Evolutionary conservation across 441 rosid species (phyloP).

Genomic region (Corymbia calophylla): DNA sequence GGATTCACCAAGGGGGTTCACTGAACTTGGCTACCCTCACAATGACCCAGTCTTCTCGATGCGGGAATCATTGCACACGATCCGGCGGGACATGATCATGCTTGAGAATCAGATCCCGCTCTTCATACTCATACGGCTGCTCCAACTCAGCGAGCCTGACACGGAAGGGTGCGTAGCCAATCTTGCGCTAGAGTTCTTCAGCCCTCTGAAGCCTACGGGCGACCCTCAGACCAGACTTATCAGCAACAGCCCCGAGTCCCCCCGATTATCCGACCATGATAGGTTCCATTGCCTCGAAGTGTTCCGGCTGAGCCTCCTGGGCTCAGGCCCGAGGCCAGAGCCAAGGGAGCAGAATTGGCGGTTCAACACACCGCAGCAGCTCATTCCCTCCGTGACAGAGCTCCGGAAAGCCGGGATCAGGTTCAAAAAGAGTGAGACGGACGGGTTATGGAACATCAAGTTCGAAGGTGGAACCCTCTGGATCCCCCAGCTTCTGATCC

Average conservation of each 20-base stretch:
- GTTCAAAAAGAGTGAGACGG: conserved; percentile 57
- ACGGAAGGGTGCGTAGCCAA: not conserved
- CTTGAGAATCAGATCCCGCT: not conserved
- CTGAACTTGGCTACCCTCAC: not conserved
- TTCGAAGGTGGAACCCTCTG: conserved; percentile 61
- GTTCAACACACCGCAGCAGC: conserved; percentile 53
- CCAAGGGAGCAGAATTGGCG: not conserved
- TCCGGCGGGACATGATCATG: not conserved
- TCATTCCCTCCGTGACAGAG: conserved; percentile 72
- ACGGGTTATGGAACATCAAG: conserved; percentile 70
- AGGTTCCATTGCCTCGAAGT: not conserved
- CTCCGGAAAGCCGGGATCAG: conserved; percentile 71
- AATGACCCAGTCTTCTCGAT: not conserved
- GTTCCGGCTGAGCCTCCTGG: not conserved
- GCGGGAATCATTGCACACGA: not conserved
- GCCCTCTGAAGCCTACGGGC: not conserved
- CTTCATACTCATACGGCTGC: not conserved
- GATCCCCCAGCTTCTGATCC: conserved; percentile 19
- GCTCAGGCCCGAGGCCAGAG: not conserved
- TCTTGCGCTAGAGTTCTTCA: not conserved
- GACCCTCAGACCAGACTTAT: not conserved
- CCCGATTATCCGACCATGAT: accelerated
- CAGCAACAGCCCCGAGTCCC: not conserved
- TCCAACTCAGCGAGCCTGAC: not conserved
- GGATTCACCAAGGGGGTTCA: not conserved